Percentiles rank a stretch among this genome's conserved stretches.
phyloP scores from a whole-genome alignment of 805 yeast genomes.

The Candida berthetii region DNA sequence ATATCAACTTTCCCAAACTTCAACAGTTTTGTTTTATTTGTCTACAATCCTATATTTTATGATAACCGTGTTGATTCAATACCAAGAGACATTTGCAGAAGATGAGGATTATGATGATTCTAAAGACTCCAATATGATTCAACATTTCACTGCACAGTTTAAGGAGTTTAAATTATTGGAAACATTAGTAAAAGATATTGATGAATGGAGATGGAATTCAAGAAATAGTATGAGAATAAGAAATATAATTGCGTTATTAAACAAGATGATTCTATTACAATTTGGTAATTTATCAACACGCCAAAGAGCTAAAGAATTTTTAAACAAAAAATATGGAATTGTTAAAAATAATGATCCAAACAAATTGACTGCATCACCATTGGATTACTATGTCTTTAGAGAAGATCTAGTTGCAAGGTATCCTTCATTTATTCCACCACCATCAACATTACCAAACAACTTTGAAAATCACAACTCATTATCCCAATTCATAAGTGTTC shows the following conservation, averaged over 20 bases:
- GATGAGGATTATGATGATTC: neutral
- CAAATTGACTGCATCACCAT: constrained; percentile 57
- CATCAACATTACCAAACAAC: constrained; percentile 37
- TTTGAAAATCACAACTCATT: constrained; percentile 46
- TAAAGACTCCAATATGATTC: too few relatives aligned
- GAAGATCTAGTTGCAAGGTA: constrained; percentile 70
- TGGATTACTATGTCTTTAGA: constrained; percentile 78
- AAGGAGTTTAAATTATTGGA: constrained; percentile 33
- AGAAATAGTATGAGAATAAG: constrained; percentile 42
- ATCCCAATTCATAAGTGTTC: constrained; percentile 53
- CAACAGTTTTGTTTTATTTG: constrained; percentile 17
- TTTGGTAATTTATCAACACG: constrained; percentile 52
- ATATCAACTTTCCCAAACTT: constrained; percentile 11
- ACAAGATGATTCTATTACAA: constrained; percentile 48
- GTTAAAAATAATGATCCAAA: constrained; percentile 19
- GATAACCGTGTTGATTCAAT: neutral
- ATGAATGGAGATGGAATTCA: constrained; percentile 60
- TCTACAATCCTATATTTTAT: constrained; percentile 17
- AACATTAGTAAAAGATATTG: constrained; percentile 43
- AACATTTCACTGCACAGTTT: constrained; percentile 10
- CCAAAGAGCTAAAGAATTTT: constrained; percentile 36
- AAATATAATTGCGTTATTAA: constrained; percentile 45
- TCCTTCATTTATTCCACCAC: constrained; percentile 60
- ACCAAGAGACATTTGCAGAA: constrained; percentile 2
- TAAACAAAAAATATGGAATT: constrained; percentile 33